Conservation (phyloP, 345 rosid species). For the Gossypium arboreum region DNA sequence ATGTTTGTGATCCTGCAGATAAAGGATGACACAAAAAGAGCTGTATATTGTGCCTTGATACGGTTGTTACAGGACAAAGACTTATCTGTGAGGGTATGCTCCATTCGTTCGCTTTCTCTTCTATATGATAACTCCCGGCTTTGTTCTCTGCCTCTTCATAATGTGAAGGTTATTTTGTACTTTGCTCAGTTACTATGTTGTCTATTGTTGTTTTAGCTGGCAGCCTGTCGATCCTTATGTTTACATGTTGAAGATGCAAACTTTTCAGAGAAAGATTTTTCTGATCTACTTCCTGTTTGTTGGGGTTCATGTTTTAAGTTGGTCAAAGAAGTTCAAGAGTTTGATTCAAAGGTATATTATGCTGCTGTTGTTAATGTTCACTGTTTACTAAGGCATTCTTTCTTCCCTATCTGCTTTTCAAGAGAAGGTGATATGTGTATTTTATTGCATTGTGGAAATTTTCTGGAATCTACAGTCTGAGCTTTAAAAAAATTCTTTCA, state of each 20-base stretch:
- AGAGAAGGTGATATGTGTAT: not conserved
- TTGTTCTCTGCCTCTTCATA: not conserved
- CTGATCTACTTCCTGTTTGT: constrained; percentile 84
- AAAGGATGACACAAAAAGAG: constrained; percentile 80
- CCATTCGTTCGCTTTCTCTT: not conserved
- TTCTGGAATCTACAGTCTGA: not conserved
- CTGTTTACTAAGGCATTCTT: no score
- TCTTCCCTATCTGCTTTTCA: not conserved
- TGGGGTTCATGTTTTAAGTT: constrained; percentile 85
- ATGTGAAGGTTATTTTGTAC: not conserved
- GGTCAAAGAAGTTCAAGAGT: constrained; percentile 91
- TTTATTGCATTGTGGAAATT: not conserved
- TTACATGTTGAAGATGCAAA: constrained; percentile 92
- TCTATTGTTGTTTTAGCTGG: constrained; percentile 60
- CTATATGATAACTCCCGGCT: not conserved
- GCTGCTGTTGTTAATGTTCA: no score
- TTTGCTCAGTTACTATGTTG: constrained; percentile 28
- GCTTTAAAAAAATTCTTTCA: not conserved
- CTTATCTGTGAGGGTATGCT: constrained; percentile 79
- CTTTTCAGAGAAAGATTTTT: constrained; percentile 64
- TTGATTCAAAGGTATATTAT: constrained; percentile 81
- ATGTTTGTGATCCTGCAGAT: constrained; percentile 46
- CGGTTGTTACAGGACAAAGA: constrained; percentile 75
- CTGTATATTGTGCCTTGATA: constrained; percentile 87
- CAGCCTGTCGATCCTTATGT: constrained; percentile 93